Conservation (phyloP, 495 filamentous ascomycete species). For the Rostrohypoxylon terebratum region DNA sequence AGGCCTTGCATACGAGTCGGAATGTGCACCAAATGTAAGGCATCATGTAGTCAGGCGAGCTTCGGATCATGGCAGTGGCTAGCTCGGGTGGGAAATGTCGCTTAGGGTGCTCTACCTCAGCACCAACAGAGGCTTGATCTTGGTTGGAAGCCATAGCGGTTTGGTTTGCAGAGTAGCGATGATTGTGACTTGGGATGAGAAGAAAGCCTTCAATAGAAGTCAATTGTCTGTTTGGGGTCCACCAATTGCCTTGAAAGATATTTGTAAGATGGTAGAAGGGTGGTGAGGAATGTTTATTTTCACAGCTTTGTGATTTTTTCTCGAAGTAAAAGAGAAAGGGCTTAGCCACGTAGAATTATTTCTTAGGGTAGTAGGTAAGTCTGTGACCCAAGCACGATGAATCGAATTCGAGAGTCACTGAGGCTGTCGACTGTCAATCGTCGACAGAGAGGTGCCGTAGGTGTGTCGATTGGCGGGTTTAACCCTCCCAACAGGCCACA, state of each 20-base stretch:
- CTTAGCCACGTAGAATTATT: background rate
- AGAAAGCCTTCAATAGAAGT: background rate
- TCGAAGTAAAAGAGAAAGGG: background rate
- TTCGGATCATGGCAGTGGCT: background rate
- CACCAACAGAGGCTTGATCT: background rate
- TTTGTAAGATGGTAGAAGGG: background rate
- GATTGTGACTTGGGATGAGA: background rate
- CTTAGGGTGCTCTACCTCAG: too few species aligned
- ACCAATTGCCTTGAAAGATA: background rate
- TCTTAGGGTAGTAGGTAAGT: too few species aligned
- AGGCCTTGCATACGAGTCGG: background rate
- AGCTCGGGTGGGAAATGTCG: background rate
- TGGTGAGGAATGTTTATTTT: background rate
- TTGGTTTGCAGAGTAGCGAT: background rate
- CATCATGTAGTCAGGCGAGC: background rate
- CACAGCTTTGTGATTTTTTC: background rate
- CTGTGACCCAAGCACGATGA: background rate
- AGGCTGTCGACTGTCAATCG: background rate
- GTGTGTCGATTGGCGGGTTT: background rate
- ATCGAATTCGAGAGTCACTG: background rate
- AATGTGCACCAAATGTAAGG: constrained; percentile 1
- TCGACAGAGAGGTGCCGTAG: background rate
- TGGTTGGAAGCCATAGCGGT: background rate
- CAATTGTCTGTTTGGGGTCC: background rate
- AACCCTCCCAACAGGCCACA: background rate